These are phyloP conservation scores for Tetradesmus lagerheimii DNA, from an alignment of 139 green algal genomes.

Conservation along the genomic window DNA sequence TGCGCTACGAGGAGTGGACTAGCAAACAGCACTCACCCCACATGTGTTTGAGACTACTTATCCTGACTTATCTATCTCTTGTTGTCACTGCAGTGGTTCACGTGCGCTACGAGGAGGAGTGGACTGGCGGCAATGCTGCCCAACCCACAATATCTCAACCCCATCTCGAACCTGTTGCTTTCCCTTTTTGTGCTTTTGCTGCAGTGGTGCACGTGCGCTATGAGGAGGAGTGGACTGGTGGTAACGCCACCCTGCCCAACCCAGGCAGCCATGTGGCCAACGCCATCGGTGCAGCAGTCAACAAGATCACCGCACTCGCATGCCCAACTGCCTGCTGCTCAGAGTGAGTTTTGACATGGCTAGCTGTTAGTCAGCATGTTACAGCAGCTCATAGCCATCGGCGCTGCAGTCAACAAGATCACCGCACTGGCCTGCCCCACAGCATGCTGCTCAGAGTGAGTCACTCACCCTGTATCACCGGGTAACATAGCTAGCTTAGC, in stretches of 20 bases:
- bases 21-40: background rate
- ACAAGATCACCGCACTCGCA: background rate
- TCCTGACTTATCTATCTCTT: background rate
- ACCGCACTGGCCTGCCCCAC: background rate
- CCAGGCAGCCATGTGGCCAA: conserved; percentile 1
- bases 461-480: too few relatives aligned
- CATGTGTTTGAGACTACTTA: too few relatives aligned
- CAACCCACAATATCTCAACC: too few relatives aligned
- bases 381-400: too few relatives aligned
- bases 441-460: background rate
- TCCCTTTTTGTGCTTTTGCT: background rate
- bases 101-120: background rate
- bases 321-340: conserved; percentile 40
- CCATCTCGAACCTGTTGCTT: too few relatives aligned
- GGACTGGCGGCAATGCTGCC: background rate
- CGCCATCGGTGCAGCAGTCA: background rate
- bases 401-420: too few relatives aligned
- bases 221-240: conserved; percentile 30
- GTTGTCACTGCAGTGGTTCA: background rate
- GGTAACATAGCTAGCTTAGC: too few relatives aligned
- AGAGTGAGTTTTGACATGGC: too few relatives aligned
- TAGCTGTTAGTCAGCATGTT: too few relatives aligned
- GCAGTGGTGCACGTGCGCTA: background rate
- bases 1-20: background rate
- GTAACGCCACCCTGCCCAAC: conserved; percentile 15